Evolutionary conservation across 148 eudicot species (phyloP), one percentile per base, ranked within the genome.

Genomic region (Diospyros kaki): DNA sequence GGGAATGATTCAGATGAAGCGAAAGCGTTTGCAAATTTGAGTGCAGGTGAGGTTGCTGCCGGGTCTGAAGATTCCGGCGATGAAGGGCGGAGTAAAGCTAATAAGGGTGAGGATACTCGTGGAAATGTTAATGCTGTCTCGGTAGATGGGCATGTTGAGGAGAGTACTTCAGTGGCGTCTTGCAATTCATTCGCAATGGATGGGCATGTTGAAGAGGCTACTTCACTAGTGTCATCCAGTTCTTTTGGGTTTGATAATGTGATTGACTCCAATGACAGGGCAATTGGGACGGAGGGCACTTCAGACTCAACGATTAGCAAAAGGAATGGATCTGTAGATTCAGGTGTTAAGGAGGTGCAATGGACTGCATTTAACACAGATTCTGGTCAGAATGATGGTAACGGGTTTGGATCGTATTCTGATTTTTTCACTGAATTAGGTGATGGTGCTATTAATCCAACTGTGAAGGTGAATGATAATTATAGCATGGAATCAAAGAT

Each of bases 311-410:
- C 64, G 0, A 43, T 73, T 9, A 59, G 63, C 44, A 80, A 83
- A 63, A 81, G 77, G 58, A 73, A 74, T 79, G 85, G 76, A 58
- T 81, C 86, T 60, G 82, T 73, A 1, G 71, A 80, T 75, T 82
- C 81, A 7, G 91, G 87, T 75, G 87, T 93, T 62, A 93, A 93
- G 80, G 94, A 88, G 87, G 98, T 95, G 42, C 88, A 88, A 43
- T 95, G 99, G 99, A 84, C 86, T 78, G 87, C 91, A 12, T 93
- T 93, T 69, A 73, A 48, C 73, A 10, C 87, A 9, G 88, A 86
- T 67, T 58, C 87, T 4, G 84, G 70, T 56, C 79, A 73, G 73
- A 71, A 81, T 69, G 88, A 59, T 61, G 72, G 67, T 71, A 78
- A 76, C 54, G 90, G 84, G 43, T 84, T 89, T 74, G 97, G 89